Conservation (phyloP, 2,329 filamentous ascomycete genomes). For the Onygenales sp. region DNA sequence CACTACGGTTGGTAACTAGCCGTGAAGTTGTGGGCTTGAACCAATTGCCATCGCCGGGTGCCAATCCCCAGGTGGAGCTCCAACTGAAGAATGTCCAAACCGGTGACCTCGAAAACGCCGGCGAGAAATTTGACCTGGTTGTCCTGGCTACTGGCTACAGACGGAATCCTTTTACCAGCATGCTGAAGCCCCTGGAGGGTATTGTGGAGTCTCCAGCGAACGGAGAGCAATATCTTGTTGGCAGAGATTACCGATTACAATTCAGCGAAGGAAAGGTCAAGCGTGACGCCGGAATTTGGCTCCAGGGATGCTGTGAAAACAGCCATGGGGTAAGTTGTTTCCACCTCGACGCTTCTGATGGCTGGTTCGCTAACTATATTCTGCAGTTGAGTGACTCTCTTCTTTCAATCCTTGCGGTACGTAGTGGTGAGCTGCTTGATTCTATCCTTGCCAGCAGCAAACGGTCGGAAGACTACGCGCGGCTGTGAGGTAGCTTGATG, state of each 20-base stretch:
- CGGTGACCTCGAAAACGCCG: slow-evolving; percentile 7
- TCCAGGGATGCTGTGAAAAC: slow-evolving; percentile 88
- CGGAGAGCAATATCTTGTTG: slow-evolving; percentile 42
- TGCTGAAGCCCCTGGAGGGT: slow-evolving; percentile 46
- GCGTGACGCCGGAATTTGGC: slow-evolving; percentile 70
- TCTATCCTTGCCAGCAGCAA: slow-evolving; percentile 11
- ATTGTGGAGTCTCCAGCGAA: slow-evolving; percentile 4
- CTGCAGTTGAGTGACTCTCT: slow-evolving; percentile 62
- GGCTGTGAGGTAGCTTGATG: slow-evolving; percentile 6
- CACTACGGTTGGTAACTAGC: slow-evolving; percentile 66
- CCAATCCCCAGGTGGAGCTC: slow-evolving; percentile 16
- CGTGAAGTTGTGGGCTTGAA: slow-evolving; percentile 57
- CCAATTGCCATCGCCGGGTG: slow-evolving; percentile 35
- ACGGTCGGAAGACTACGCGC: slow-evolving; percentile 7
- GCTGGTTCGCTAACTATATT: slow-evolving; percentile 1
- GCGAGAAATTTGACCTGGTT: slow-evolving; percentile 61
- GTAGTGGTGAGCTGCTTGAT: slow-evolving; percentile 12
- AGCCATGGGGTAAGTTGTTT: slow-evolving; percentile 58
- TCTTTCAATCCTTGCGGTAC: slow-evolving; percentile 63
- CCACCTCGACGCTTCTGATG: not conserved
- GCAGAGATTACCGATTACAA: slow-evolving; percentile 67
- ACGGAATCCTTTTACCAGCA: slow-evolving; percentile 65
- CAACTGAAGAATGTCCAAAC: slow-evolving; percentile 6
- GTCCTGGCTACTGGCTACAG: slow-evolving; percentile 83
- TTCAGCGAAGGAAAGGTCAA: slow-evolving; percentile 61